These are phyloP conservation scores for Diospyros kaki DNA, from an alignment of 148 eudicot genomes.

Conservation along the genomic window DNA sequence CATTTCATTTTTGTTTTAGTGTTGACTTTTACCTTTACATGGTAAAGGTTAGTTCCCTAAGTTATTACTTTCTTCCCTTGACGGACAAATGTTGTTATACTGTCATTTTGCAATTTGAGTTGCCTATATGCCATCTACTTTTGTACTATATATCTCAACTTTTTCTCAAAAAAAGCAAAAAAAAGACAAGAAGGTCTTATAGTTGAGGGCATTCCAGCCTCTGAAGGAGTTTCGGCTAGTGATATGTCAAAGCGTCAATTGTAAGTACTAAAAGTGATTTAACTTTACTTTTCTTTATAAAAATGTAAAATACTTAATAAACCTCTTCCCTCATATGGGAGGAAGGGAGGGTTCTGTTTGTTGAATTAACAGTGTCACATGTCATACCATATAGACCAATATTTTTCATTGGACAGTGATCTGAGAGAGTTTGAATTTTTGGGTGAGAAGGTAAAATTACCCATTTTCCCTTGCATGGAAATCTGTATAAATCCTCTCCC, in stretches of 20 bases:
- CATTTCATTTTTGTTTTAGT: no score
- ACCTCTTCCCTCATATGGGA: neutral
- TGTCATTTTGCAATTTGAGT: slow-evolving; percentile 1
- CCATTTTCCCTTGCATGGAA: no score
- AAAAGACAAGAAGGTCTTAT: slow-evolving; percentile 28
- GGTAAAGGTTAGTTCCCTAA: slow-evolving; percentile 56
- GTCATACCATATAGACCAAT: no score
- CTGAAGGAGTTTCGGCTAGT: slow-evolving; percentile 81
- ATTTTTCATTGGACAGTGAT: no score
- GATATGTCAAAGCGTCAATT: slow-evolving; percentile 77
- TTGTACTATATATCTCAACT: neutral
- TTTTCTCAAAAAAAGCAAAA: slow-evolving; percentile 33
- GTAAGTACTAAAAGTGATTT: slow-evolving; percentile 37
- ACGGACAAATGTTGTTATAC: neutral
- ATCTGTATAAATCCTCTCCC: no score
- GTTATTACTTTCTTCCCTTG: neutral
- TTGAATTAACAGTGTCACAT: no score
- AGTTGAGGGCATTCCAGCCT: slow-evolving; percentile 85
- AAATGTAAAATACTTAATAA: neutral
- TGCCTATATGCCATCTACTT: neutral
- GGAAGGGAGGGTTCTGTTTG: neutral
- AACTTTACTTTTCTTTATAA: neutral
- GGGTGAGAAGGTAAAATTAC: no score
- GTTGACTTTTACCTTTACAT: no score
- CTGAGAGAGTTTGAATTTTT: no score